A percentile compares a stretch with the other conserved stretches of the same genome.
Evolutionary conservation across 805 yeast genomes (phyloP).

Genomic region (Barnettozyma salicaria): DNA sequence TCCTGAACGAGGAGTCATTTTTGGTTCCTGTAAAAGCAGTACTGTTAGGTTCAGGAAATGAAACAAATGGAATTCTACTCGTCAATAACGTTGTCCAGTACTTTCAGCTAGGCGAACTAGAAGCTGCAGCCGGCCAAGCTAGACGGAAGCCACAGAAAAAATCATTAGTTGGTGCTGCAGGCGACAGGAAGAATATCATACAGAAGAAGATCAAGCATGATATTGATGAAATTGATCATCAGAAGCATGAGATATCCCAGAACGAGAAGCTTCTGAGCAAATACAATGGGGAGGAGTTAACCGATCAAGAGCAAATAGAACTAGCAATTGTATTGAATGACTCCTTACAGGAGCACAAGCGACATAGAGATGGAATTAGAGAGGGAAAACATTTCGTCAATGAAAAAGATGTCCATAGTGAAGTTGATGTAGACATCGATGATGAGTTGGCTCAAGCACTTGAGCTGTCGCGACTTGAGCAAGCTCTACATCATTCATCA

Average conservation of each 20-base stretch:
- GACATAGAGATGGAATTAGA: constrained; percentile 9
- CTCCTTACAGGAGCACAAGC: constrained; percentile 15
- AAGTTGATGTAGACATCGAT: constrained; percentile 11
- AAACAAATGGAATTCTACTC: constrained; percentile 16
- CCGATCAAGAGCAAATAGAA: constrained; percentile 22
- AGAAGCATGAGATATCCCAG: constrained; percentile 12
- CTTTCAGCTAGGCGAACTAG: constrained; percentile 21
- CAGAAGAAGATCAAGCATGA: constrained; percentile 18
- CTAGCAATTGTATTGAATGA: constrained; percentile 23
- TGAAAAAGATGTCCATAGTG: neutral
- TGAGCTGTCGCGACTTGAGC: constrained; percentile 9
- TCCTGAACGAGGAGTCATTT: constrained; percentile 8
- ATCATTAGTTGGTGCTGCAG: constrained; percentile 12
- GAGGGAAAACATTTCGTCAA: neutral
- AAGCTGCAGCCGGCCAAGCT: neutral
- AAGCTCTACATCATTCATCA: neutral
- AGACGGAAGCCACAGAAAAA: constrained; percentile 13
- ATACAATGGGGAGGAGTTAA: constrained; percentile 22
- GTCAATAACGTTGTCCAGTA: constrained; percentile 19
- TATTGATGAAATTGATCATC: constrained; percentile 20
- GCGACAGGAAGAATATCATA: constrained; percentile 20
- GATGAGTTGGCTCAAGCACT: constrained; percentile 11
- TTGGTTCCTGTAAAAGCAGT: constrained; percentile 16
- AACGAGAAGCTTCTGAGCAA: constrained; percentile 15
- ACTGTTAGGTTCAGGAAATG: constrained; percentile 11